These are phyloP conservation scores for Lachnellula occidentalis DNA, from an alignment of 2,329 filamentous ascomycete genomes.

Conservation along the genomic window DNA sequence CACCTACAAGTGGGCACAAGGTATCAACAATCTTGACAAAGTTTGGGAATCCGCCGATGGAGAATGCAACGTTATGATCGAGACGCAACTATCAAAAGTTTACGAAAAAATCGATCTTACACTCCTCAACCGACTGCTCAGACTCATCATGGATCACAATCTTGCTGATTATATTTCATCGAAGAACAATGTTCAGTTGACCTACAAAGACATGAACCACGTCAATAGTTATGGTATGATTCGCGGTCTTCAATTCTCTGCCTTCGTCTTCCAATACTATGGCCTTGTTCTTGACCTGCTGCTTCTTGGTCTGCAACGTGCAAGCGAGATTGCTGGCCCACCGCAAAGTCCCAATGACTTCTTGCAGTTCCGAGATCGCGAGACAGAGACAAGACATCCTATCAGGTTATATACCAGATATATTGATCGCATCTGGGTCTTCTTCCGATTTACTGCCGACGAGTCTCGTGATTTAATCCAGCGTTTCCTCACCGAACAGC, in stretches of 20 bases:
- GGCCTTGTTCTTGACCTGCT: conserved; percentile 91
- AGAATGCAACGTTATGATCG: conserved; percentile 97
- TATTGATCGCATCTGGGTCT: conserved; percentile 98
- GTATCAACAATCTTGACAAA: conserved; percentile 94
- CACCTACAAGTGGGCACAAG: conserved; percentile 98
- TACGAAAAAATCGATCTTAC: conserved; percentile 99
- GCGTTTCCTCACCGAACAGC: conserved; percentile 94
- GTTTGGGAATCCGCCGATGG: conserved; percentile 93
- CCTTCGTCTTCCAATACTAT: conserved; percentile 98
- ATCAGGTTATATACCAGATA: conserved; percentile 98
- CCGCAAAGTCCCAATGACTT: conserved; percentile 95
- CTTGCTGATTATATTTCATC: conserved; percentile 97
- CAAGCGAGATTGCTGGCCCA: conserved; percentile 95
- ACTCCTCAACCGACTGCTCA: conserved; percentile 83
- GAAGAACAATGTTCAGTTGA: conserved; percentile 98
- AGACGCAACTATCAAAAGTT: conserved; percentile 97
- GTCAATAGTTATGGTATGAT: conserved; percentile 99
- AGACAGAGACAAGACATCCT: conserved; percentile 87
- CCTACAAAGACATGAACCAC: conserved; percentile 99
- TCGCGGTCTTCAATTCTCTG: conserved; percentile 93
- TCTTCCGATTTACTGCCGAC: conserved; percentile 87
- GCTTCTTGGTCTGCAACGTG: conserved; percentile 85
- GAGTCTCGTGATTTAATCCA: conserved; percentile 95
- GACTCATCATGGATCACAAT: conserved; percentile 99
- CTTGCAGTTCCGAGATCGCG: conserved; percentile 88